Evolutionary conservation across 23 red algal genomes (phyloP).

Genomic region (Agarophyton chilense): DNA sequence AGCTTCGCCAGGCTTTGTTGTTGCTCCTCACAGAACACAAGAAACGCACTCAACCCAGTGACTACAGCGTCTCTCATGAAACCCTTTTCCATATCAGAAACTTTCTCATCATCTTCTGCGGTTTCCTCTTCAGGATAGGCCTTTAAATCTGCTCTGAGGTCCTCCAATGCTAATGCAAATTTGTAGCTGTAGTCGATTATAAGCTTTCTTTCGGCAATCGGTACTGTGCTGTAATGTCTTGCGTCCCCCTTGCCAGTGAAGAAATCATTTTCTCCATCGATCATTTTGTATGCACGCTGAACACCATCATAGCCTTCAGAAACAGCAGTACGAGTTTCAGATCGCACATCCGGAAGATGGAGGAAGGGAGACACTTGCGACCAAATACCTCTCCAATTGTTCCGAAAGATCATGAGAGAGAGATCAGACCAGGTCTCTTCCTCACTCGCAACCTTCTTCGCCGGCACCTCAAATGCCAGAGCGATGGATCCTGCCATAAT

Average conservation of each 20-base stretch:
- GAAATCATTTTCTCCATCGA: conserved; percentile 39
- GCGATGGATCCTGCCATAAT: too few relatives aligned
- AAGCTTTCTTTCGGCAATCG: conserved; percentile 29
- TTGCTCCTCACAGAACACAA: conserved; percentile 36
- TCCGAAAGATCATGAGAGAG: too few relatives aligned
- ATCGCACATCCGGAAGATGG: too few relatives aligned
- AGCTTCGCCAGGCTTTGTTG: conserved; percentile 16
- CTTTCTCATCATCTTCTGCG: conserved; percentile 10
- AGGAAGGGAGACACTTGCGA: too few relatives aligned
- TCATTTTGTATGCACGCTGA: too few relatives aligned
- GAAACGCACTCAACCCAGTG: conserved; percentile 14
- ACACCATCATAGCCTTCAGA: too few relatives aligned
- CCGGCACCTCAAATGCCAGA: too few relatives aligned
- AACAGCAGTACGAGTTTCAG: too few relatives aligned
- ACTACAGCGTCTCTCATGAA: neutral
- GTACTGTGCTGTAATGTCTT: conserved; percentile 21
- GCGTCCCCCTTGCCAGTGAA: conserved; percentile 25
- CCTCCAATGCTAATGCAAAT: conserved; percentile 34
- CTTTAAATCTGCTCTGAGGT: neutral
- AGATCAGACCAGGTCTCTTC: too few relatives aligned
- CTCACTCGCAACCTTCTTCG: too few relatives aligned
- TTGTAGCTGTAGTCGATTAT: conserved; percentile 45
- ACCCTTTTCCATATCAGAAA: neutral
- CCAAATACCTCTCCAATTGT: too few relatives aligned
- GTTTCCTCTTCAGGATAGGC: neutral